Base-by-base conservation (phyloP, 805 yeast genomes). In the Candida namnaoensis region DNA sequence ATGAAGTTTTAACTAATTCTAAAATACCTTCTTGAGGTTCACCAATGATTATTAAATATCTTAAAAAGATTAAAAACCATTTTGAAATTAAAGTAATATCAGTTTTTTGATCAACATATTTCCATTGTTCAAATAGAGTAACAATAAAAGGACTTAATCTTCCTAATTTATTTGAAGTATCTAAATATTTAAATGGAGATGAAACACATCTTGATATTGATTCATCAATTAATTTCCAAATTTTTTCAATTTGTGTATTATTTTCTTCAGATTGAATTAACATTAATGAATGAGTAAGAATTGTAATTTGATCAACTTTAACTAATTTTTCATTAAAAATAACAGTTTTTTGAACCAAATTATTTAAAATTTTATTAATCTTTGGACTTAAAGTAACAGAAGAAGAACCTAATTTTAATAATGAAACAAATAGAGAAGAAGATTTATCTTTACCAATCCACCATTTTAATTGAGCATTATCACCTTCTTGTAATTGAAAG, bases 171-270 rank as follows among this genome's bases (percentile, higher is more conserved):
- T 57, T 60, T 3, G 77, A 68, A 40, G 58, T 46, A 54, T 91
- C 97, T 41, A 87, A 72, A 51, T 88, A 91, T 54, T 85, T 88
- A 62, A 83, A 93, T 0, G 98, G 97, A 0, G 88, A 62, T 46
- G 76, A 72, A 33, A 82, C 72, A 46, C 81, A 71, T 47, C 96
- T 72, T 1, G 87, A 68, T 28, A 88, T 69, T 0, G 87, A 65
- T 57, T 90, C 93, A 54, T 91, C 96, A 7, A 91, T 47, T 28
- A 87, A 57, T 10, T 64, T 65, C 82, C 87, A 82, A 3, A 88
- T 54, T 34, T 64, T 62, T 1, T 50, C 53, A 27, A 57, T 30
- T 33, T 54, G 51, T 6, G 38, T 39, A 2, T 19, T 23, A 8
- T 45, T 44, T 4, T 44, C 42, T 5, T 41, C 47, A 5, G 36